Base-by-base conservation (phyloP, 441 rosid species). In the Sinapis alba region DNA sequence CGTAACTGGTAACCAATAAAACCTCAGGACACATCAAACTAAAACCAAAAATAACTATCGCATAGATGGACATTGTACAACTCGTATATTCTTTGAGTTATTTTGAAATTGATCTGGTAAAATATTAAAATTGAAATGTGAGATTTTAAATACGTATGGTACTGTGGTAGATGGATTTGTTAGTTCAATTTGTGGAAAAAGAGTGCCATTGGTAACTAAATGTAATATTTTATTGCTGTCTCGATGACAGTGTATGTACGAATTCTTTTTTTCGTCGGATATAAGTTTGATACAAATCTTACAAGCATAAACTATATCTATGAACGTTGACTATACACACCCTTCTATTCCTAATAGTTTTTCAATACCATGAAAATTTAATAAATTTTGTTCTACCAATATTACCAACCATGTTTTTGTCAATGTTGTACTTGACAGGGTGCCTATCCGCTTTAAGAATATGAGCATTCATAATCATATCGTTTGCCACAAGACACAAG, bases 241-340 rank as follows among this genome's bases (percentile, higher is more conserved):
- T 66, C 43, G n/a, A 68, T 16, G 78, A 45, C 6, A 60, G 28
- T 59, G 62, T 47, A 59, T 32, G 72, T 50, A 34, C 26, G 60
- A 68, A 75, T 63, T 51, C 73, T 61, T 41, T 11, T 19, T 58
- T 75, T 60, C 74, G 53, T 36, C n/a, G 26, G 69, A 36, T 61
- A 36, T 51, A 68, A 36, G 74, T 68, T 61, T 75, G 5, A 62
- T 51, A 61, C 78, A 75, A 66, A 66, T 74, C 15, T 66, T 30
- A 21, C 23, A 34, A 8, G 71, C 67, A 34, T 20, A 41, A 12
- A 1, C 2, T 47, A n/a, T 34, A 11, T 59, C 23, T 71, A 47
- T 23, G 26, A 43, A 26, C 47, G 43, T 13, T 65, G 59, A 74
- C 15, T 34, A 47, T 15, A 45, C 53, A 45, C 53, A 45, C 9